These are phyloP conservation scores for Zarea fungicola DNA, from an alignment of 2,329 filamentous ascomycete genomes.

Conservation along the genomic window DNA sequence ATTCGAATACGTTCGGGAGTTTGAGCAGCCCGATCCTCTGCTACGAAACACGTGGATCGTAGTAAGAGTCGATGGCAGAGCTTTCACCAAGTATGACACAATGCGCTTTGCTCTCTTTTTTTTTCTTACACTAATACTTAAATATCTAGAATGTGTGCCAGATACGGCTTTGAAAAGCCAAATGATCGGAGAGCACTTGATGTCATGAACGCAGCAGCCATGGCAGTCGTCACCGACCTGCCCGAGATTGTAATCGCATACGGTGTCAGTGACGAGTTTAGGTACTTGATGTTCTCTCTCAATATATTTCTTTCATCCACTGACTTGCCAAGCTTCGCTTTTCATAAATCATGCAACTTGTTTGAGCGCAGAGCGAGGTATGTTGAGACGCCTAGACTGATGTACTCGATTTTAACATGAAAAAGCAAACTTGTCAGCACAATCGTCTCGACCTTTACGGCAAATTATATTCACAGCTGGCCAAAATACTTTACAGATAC, in stretches of 20 bases:
- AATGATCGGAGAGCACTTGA: slow-evolving; percentile 84
- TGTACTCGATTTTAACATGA: slow-evolving; percentile 6
- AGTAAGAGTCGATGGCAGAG: slow-evolving; percentile 85
- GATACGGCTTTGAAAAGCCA: slow-evolving; percentile 83
- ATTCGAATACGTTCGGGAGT: slow-evolving; percentile 89
- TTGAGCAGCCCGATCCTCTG: slow-evolving; percentile 76
- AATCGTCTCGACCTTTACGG: slow-evolving; percentile 87
- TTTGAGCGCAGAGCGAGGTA: slow-evolving; percentile 83
- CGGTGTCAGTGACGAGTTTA: slow-evolving; percentile 92
- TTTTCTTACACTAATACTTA: neutral
- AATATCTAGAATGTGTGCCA: slow-evolving; percentile 63
- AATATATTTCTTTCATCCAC: too few relatives aligned
- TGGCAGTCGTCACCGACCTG: slow-evolving; percentile 74
- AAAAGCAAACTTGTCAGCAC: slow-evolving; percentile 86
- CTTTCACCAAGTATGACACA: slow-evolving; percentile 76
- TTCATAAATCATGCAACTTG: slow-evolving; percentile 73
- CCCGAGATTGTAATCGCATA: slow-evolving; percentile 85
- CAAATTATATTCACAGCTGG: slow-evolving; percentile 85
- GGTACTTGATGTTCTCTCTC: slow-evolving; percentile 47
- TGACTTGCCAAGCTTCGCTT: slow-evolving; percentile 63
- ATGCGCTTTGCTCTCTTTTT: neutral
- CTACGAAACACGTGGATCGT: slow-evolving; percentile 95
- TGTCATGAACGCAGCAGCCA: slow-evolving; percentile 93
- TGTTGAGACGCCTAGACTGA: slow-evolving; percentile 17
- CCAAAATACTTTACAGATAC: slow-evolving; percentile 65